These are phyloP conservation scores for Leucaena leucocephala DNA, from an alignment of 306 rosid species.

Conservation along the genomic window DNA sequence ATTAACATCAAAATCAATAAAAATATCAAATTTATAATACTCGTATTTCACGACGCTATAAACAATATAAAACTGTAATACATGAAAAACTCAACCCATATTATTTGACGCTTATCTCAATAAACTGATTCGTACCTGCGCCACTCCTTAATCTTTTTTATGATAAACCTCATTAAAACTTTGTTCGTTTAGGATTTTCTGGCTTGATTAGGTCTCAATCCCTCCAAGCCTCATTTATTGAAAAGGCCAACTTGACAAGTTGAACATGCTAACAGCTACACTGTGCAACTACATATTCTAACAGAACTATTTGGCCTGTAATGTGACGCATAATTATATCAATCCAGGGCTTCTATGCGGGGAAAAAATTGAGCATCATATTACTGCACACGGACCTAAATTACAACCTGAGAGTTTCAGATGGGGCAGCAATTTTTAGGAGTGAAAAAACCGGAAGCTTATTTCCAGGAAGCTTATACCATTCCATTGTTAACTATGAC, in stretches of 20 bases:
- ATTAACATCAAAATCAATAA: too few species aligned
- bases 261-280: not conserved
- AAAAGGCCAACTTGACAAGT: not conserved
- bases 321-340: constrained; percentile 17
- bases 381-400: constrained; percentile 26
- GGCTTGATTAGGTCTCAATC: not conserved
- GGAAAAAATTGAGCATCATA: not conserved
- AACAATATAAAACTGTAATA: too few species aligned
- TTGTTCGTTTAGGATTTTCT: not conserved
- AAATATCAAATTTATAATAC: too few species aligned
- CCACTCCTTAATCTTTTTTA: too few species aligned
- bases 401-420: constrained; percentile 5
- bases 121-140: too few species aligned
- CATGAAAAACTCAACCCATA: too few species aligned
- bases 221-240: not conserved
- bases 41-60: too few species aligned
- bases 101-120: too few species aligned
- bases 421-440: not conserved
- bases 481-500: constrained; percentile 33
- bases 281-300: not conserved
- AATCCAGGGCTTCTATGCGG: constrained; percentile 28
- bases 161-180: too few species aligned
- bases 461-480: constrained; percentile 18
- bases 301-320: not conserved
- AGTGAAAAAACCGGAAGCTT: constrained; percentile 15